Base-by-base conservation (phyloP, 139 green algal species). In the Coelastrella sp. region DNA sequence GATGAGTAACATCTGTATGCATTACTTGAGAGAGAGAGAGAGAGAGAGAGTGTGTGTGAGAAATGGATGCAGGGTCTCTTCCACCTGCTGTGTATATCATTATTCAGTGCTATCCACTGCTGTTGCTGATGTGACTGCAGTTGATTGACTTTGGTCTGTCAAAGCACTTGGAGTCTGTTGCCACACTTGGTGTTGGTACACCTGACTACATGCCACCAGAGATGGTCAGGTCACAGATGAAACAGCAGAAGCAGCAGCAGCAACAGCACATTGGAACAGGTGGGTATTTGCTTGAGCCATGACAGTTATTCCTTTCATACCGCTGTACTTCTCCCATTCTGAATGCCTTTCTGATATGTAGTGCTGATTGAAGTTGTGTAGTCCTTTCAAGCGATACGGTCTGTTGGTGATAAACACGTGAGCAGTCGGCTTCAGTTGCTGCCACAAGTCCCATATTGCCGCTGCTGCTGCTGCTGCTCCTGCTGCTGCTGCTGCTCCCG, bases 71-170 rank as follows among this genome's bases (percentile, higher is more conserved):
- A n/a, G n/a, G n/a, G n/a, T n/a, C n/a, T n/a, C n/a, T n/a, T n/a
- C n/a, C n/a, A n/a, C n/a, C n/a, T n/a, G 48, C 17, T 2, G 48
- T 57, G 2, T 53, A 4, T 23, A 57, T 4, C 2, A 23, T 1
- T 2, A 15, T 15, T 64, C 17, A 27, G 45, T 5, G 5, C 30
- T 34, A 17, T 6, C 11, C 25, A 11, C 5, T 68, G 51, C 74
- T 37, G 11, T 41, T 8, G 41, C 7, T 21, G 38, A 19, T 84
- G 40, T 19, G 48, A 64, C 60, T 57, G 68, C 84, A 90, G 85
- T 87, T 98, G 32, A 96, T 98, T 67, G 94, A 98, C 72, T 97
- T 98, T 85, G 95, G 95, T 9, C 88, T 98, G 27, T 85, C 67
- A 63, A 96, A 96, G 91, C 90, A 93, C 76, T 67, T 96, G 62